A percentile compares a stretch with the other conserved stretches of the same genome.
phyloP scores from a whole-genome alignment of 2,329 filamentous ascomycete species.

The Aspergillus sp. region DNA sequence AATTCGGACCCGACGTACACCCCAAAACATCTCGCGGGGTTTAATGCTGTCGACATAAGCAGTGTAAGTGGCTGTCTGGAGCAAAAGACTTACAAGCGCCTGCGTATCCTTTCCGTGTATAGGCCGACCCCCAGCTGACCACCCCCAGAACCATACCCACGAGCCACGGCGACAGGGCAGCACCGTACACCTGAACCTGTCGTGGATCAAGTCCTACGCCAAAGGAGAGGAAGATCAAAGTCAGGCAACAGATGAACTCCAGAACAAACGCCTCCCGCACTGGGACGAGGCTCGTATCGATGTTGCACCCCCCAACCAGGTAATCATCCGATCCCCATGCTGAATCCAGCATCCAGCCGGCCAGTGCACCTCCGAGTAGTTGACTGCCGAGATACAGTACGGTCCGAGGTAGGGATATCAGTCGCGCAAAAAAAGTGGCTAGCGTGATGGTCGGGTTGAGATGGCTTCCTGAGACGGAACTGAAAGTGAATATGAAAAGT shows the following conservation, averaged over 20 bases:
- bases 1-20: constrained; percentile 27
- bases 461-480: constrained; percentile 51
- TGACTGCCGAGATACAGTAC: constrained; percentile 50
- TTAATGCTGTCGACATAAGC: background rate
- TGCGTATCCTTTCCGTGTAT: constrained; percentile 39
- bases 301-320: constrained; percentile 38
- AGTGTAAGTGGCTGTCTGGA: background rate
- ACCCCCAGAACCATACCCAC: constrained; percentile 44
- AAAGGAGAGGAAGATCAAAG: constrained; percentile 50
- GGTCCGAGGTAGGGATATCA: constrained; percentile 49
- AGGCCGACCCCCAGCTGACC: constrained; percentile 37
- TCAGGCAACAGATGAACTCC: constrained; percentile 47
- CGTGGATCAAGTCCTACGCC: constrained; percentile 55
- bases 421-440: constrained; percentile 50
- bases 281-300: constrained; percentile 34
- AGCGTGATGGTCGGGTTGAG: constrained; percentile 56
- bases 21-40: background rate
- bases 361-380: constrained; percentile 44
- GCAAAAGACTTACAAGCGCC: constrained; percentile 33
- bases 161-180: constrained; percentile 48
- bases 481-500: constrained; percentile 51
- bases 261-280: constrained; percentile 45
- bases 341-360: constrained; percentile 41
- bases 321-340: constrained; percentile 26
- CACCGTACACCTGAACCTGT: constrained; percentile 49